These are phyloP conservation scores for Aspergillus baeticus DNA, from an alignment of 495 filamentous ascomycete genomes.

Conservation along the genomic window DNA sequence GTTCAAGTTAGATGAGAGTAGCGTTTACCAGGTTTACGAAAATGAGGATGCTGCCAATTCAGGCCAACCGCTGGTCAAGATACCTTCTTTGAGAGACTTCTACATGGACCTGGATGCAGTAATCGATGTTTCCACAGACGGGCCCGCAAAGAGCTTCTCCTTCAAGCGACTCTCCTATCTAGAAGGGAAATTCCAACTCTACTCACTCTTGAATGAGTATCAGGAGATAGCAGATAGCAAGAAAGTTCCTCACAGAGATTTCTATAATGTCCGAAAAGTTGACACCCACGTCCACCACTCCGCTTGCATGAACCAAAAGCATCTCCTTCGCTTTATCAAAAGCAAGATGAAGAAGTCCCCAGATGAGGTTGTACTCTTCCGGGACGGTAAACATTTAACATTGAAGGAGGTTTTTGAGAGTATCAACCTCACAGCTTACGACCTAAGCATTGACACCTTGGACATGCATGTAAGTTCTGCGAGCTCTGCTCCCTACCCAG, in stretches of 20 bases:
- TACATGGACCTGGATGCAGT: conserved; percentile 93
- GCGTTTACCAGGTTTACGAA: conserved; percentile 90
- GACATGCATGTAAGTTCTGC: conserved; percentile 86
- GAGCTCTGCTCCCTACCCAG: neutral
- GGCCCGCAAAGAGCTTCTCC: conserved; percentile 94
- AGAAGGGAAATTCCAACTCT: conserved; percentile 94
- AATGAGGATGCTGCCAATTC: conserved; percentile 54
- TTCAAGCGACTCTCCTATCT: conserved; percentile 92
- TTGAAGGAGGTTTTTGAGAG: conserved; percentile 93
- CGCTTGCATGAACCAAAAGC: conserved; percentile 99
- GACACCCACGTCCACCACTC: conserved; percentile 99
- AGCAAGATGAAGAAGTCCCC: conserved; percentile 98
- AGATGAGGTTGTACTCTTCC: conserved; percentile 87
- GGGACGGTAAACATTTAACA: conserved; percentile 91
- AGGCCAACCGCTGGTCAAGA: conserved; percentile 66
- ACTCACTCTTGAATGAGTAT: conserved; percentile 89
- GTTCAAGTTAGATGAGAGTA: conserved; percentile 75
- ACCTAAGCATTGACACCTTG: conserved; percentile 95
- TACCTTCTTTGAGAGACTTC: conserved; percentile 88
- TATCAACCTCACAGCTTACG: conserved; percentile 95
- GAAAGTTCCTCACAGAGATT: conserved; percentile 93
- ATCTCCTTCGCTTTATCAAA: conserved; percentile 96
- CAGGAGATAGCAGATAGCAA: conserved; percentile 98
- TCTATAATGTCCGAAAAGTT: conserved; percentile 98
- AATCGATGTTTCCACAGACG: conserved; percentile 82